Conservation (phyloP, 1,284 basidiomycete genomes). For the Heimioporus retisporus region DNA sequence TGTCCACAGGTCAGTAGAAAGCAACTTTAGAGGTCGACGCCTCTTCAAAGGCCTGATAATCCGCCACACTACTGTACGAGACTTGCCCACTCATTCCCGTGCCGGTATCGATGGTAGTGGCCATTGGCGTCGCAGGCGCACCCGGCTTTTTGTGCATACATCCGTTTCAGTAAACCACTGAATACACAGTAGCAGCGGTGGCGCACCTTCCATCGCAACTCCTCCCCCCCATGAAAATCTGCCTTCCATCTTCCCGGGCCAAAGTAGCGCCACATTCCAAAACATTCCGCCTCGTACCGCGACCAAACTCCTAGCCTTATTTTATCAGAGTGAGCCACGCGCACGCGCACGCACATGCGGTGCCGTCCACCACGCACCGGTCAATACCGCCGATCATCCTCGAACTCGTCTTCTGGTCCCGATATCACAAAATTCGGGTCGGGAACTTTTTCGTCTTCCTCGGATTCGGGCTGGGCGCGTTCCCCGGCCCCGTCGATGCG, state of each 20-base stretch:
- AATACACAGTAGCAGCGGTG: background rate
- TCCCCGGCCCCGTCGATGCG: constrained; percentile 81
- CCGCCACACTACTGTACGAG: too few species aligned
- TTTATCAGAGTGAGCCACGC: too few species aligned
- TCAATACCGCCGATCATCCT: constrained; percentile 56
- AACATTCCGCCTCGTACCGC: constrained; percentile 95
- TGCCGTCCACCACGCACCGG: constrained; percentile 53
- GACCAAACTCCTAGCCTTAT: constrained; percentile 80
- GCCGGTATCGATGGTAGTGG: too few species aligned
- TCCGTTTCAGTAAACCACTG: too few species aligned
- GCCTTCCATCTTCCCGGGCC: constrained; percentile 87
- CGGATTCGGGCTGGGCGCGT: constrained; percentile 73
- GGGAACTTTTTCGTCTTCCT: constrained; percentile 73
- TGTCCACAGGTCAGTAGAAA: too few species aligned
- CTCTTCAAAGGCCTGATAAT: too few species aligned
- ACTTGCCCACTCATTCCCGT: too few species aligned
- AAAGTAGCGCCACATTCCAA: constrained; percentile 84
- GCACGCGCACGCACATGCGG: too few species aligned
- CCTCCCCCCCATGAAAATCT: constrained; percentile 80
- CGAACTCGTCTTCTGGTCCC: constrained; percentile 68
- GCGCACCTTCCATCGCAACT: constrained; percentile 84
- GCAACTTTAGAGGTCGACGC: too few species aligned
- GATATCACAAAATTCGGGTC: constrained; percentile 76
- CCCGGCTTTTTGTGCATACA: too few species aligned
- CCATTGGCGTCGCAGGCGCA: too few species aligned